phyloP scores from a whole-genome alignment of 495 filamentous ascomycete species.

The Staphylotrichum tortipilum region DNA sequence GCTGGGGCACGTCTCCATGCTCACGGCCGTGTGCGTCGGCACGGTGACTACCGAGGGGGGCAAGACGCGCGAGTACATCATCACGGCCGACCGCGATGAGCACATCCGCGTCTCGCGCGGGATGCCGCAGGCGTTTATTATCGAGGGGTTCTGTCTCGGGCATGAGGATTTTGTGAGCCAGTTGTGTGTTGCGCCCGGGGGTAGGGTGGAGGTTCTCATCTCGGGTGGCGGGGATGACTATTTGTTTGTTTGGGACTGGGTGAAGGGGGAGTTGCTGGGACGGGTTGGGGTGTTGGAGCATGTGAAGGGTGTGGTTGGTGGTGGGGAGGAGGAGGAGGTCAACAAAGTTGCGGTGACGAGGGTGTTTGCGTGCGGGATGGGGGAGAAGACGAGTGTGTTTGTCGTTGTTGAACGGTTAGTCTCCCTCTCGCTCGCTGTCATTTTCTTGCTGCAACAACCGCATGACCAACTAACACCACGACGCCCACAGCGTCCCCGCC shows the following conservation, averaged over 20 bases:
- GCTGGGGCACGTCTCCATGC: slow-evolving; percentile 88
- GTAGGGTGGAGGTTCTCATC: slow-evolving; percentile 50
- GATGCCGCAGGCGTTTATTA: slow-evolving; percentile 74
- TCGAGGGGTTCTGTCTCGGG: slow-evolving; percentile 81
- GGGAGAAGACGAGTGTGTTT: slow-evolving; percentile 25
- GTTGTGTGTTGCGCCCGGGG: slow-evolving; percentile 52
- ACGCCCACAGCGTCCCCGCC: slow-evolving; percentile 45
- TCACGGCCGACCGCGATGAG: slow-evolving; percentile 91
- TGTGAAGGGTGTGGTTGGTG: slow-evolving; percentile 27
- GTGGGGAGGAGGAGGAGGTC: slow-evolving; percentile 17
- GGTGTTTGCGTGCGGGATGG: slow-evolving; percentile 26
- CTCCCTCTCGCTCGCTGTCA: neutral
- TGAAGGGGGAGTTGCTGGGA: slow-evolving; percentile 41
- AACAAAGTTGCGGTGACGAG: slow-evolving; percentile 45
- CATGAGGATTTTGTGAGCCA: slow-evolving; percentile 74
- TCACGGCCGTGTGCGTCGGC: slow-evolving; percentile 61
- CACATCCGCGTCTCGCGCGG: slow-evolving; percentile 89
- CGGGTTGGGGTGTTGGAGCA: slow-evolving; percentile 42
- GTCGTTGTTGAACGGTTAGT: slow-evolving; percentile 61
- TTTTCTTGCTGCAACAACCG: neutral
- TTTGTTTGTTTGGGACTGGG: slow-evolving; percentile 79
- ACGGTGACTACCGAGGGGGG: slow-evolving; percentile 6
- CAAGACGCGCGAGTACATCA: slow-evolving; percentile 51
- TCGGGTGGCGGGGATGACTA: slow-evolving; percentile 81
- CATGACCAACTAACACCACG: too few relatives aligned